Conservation (phyloP, 768 basidiomycete species). For the Macrocybe gigantea region DNA sequence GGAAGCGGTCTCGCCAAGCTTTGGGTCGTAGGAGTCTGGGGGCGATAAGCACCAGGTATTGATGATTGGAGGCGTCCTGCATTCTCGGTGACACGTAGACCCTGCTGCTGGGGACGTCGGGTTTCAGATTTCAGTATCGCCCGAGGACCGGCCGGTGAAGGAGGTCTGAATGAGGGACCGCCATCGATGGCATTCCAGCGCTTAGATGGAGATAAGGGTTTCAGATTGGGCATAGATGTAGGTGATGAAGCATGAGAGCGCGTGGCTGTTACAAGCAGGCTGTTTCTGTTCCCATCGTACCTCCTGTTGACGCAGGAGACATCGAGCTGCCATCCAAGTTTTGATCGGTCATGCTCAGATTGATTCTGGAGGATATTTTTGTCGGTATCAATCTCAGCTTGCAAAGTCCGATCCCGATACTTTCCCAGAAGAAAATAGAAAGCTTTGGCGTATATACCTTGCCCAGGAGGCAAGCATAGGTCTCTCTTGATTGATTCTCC, state of each 20-base stretch:
- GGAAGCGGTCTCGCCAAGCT: no score
- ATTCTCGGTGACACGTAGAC: no score
- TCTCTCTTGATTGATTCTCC: conserved; percentile 55
- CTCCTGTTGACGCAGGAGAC: conserved; percentile 20
- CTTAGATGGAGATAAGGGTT: conserved; percentile 13
- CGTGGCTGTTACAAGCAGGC: conserved; percentile 10
- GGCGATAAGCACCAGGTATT: no score
- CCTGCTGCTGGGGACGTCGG: no score
- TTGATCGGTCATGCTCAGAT: conserved; percentile 10
- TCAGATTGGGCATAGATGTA: conserved; percentile 8
- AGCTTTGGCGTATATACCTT: conserved; percentile 75
- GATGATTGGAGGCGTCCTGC: no score
- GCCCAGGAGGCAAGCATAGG: conserved; percentile 62
- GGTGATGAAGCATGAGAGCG: conserved; percentile 14
- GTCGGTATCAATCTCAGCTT: conserved; percentile 44
- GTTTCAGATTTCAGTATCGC: no score
- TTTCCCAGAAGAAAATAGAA: conserved; percentile 81
- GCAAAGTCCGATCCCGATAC: conserved; percentile 57
- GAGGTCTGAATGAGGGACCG: conserved; percentile 26
- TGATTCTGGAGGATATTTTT: conserved; percentile 10
- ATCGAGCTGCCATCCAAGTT: conserved; percentile 35
- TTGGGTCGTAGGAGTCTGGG: no score
- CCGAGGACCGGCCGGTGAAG: conserved; percentile 49
- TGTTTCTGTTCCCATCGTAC: conserved; percentile 19
- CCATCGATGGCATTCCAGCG: conserved; percentile 10